Evolutionary conservation across 2,329 filamentous ascomycete genomes (phyloP).

Genomic region (Zasmidium citrigriseum): DNA sequence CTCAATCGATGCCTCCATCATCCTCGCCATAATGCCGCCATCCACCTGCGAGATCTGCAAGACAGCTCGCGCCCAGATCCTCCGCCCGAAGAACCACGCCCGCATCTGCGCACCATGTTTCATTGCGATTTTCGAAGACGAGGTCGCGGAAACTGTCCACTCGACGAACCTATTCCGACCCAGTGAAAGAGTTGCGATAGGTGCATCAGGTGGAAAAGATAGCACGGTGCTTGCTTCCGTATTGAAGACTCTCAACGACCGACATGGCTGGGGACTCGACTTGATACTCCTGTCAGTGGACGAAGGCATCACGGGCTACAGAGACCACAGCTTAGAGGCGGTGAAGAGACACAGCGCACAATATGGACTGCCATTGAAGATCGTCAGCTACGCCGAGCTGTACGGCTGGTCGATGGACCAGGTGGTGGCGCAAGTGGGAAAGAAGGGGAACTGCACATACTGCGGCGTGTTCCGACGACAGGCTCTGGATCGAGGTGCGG

Average conservation of each 20-base stretch:
- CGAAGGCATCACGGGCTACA: slow-evolving; percentile 94
- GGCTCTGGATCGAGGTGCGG: slow-evolving; percentile 88
- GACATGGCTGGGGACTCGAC: slow-evolving; percentile 82
- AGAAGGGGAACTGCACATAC: slow-evolving; percentile 98
- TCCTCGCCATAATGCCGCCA: slow-evolving; percentile 65
- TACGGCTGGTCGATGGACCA: slow-evolving; percentile 99
- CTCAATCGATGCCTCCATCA: slow-evolving; percentile 2
- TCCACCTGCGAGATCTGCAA: slow-evolving; percentile 75
- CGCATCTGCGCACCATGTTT: slow-evolving; percentile 93
- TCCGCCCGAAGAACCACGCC: slow-evolving; percentile 90
- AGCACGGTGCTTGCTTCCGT: slow-evolving; percentile 95
- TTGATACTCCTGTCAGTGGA: slow-evolving; percentile 89
- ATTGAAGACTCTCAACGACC: slow-evolving; percentile 89
- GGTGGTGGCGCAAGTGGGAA: slow-evolving; percentile 92
- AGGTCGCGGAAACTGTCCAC: slow-evolving; percentile 90
- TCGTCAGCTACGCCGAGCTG: slow-evolving; percentile 88
- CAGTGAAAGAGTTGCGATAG: slow-evolving; percentile 89
- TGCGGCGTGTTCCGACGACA: slow-evolving; percentile 95
- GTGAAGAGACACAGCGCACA: slow-evolving; percentile 91
- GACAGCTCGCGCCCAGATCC: slow-evolving; percentile 77
- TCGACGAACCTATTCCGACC: slow-evolving; percentile 76
- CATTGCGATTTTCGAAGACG: slow-evolving; percentile 81
- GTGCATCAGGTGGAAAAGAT: slow-evolving; percentile 95
- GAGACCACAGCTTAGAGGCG: slow-evolving; percentile 93
- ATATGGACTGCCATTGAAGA: slow-evolving; percentile 88